A percentile compares a stretch with the other conserved stretches of the same genome.
Evolutionary conservation across 352 stramenopile species (phyloP).

Genomic region (Pythium oligandrum): DNA sequence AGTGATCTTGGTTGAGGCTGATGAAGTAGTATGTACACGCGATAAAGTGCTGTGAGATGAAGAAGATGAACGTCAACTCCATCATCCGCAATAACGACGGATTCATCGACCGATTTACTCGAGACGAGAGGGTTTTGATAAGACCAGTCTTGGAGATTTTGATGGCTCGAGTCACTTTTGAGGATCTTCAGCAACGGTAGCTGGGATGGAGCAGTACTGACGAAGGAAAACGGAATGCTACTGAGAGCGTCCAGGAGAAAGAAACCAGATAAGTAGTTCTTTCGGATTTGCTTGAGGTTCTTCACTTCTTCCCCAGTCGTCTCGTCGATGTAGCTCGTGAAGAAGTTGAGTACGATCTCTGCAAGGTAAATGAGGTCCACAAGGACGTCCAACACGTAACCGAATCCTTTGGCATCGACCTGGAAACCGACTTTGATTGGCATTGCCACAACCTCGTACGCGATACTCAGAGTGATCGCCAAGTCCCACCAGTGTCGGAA

Average conservation of each 20-base stretch:
- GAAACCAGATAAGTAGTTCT: conserved; percentile 50
- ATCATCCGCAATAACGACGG: conserved; percentile 64
- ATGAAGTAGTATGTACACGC: conserved; percentile 70
- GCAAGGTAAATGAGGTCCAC: conserved; percentile 55
- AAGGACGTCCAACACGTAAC: conserved; percentile 35
- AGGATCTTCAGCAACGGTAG: conserved; percentile 48
- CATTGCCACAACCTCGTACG: conserved; percentile 49
- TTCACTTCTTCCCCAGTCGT: conserved; percentile 59
- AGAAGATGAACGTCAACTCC: conserved; percentile 62
- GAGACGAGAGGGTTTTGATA: conserved; percentile 37
- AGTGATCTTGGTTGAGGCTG: conserved; percentile 26
- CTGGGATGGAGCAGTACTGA: conserved; percentile 23
- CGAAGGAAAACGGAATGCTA: conserved; percentile 43
- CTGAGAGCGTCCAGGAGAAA: conserved; percentile 50
- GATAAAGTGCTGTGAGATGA: conserved; percentile 72
- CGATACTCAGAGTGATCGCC: conserved; percentile 38
- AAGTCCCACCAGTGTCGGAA: conserved; percentile 66
- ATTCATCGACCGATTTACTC: conserved; percentile 65
- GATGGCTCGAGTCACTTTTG: conserved; percentile 46
- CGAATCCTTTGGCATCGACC: conserved; percentile 22
- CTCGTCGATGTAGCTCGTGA: conserved; percentile 62
- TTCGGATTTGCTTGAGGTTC: conserved; percentile 44
- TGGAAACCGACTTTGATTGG: conserved; percentile 55
- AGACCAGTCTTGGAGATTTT: conserved; percentile 51
- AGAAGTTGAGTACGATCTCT: conserved; percentile 56